Evolutionary conservation across 2,329 filamentous ascomycete species (phyloP).

Genomic region (Fusarium keratoplasticum): DNA sequence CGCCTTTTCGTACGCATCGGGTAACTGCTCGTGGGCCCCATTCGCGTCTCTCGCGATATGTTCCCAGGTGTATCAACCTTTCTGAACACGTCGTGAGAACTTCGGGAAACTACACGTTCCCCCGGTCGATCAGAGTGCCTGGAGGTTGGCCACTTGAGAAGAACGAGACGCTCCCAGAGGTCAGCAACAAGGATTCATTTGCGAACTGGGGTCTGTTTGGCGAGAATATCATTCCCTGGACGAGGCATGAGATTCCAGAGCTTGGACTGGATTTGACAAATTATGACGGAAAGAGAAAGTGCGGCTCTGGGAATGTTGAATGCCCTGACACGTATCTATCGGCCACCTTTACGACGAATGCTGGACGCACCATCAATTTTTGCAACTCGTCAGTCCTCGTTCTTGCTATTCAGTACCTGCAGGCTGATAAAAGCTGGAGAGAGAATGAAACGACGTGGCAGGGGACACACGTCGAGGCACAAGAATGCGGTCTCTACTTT

Average conservation of each 20-base stretch:
- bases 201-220: background rate
- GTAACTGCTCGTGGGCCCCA: slow-evolving; percentile 22
- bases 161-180: background rate
- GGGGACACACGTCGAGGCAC: background rate
- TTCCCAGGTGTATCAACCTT: background rate
- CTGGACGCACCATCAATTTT: background rate
- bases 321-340: slow-evolving; percentile 20
- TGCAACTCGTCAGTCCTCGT: background rate
- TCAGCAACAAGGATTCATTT: background rate
- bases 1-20: slow-evolving; percentile 3
- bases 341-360: slow-evolving; percentile 2
- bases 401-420: slow-evolving; percentile 1
- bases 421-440: background rate
- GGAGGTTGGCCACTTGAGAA: background rate
- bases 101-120: background rate
- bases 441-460: slow-evolving; percentile 9
- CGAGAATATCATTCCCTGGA: background rate
- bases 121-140: rapidly evolving
- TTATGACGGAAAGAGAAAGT: background rate
- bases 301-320: rapidly evolving
- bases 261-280: background rate
- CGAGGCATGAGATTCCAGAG: background rate
- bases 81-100: background rate
- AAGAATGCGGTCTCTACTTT: slow-evolving; percentile 19
- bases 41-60: slow-evolving; percentile 11